A percentile compares a stretch with the other conserved stretches of the same genome.
These are phyloP conservation scores for Corymbia maculata DNA, from an alignment of 345 rosid genomes.

Conservation along the genomic window DNA sequence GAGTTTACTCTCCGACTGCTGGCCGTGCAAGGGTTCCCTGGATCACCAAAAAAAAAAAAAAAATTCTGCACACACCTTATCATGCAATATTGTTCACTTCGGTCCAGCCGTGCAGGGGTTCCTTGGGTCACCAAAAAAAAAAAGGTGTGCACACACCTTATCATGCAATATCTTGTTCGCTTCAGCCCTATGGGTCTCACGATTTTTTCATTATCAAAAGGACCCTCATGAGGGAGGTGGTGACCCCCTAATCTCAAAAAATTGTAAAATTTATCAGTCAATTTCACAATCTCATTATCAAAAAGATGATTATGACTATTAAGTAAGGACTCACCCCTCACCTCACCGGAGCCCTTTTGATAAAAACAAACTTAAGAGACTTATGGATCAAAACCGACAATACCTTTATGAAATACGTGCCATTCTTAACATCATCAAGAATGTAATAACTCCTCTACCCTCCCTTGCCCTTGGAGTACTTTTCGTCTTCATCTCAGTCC, in stretches of 20 bases:
- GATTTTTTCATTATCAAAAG: neutral
- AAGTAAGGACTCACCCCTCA: neutral
- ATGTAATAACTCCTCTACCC: neutral
- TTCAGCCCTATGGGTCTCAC: neutral
- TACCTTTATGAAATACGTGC: neutral
- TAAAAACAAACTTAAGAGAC: neutral
- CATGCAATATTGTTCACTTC: neutral
- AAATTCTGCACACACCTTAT: too few relatives aligned
- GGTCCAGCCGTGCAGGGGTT: too few relatives aligned
- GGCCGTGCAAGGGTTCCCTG: too few relatives aligned
- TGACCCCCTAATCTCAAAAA: neutral
- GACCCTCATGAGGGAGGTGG: neutral
- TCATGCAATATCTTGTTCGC: neutral
- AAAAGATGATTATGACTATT: neutral
- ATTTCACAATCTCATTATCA: neutral
- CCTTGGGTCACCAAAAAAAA: too few relatives aligned
- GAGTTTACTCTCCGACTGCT: too few relatives aligned
- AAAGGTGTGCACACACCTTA: too few relatives aligned
- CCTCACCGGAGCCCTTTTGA: neutral
- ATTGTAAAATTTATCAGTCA: accelerated
- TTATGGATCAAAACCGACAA: neutral
- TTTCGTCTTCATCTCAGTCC: neutral
- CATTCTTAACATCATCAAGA: neutral
- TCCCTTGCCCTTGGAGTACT: neutral
- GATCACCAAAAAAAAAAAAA: too few relatives aligned